Evolutionary conservation across 2,329 filamentous ascomycete genomes (phyloP), one percentile per base, ranked within the genome.

Genomic region (Pezicula rhizophila): DNA sequence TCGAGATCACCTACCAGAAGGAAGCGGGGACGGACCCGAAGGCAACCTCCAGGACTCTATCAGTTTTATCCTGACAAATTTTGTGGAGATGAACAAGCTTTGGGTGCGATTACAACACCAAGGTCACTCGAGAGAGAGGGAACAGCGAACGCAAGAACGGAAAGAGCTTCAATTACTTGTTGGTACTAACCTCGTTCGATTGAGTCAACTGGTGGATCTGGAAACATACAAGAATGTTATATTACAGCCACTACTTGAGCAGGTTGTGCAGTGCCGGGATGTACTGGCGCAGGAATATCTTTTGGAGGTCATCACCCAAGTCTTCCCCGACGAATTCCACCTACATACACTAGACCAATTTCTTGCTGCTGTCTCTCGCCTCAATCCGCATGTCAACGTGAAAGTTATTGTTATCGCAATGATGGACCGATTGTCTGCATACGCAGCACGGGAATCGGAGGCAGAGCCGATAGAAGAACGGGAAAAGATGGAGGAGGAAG

Each of bases 21-120:
- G 88, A 42, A 84, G 82, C 52, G 81, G 89, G 44, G 92, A 97
- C 51, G 93, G 93, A 0, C 90, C 92, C 2, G 91, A 97, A 67
- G 93, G 93, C 45, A 97, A 96, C 62, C 74, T 97, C 43, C 89
- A 95, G 67, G 93, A 99, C 70, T 96, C 91, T 33, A 96, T 99
- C 71, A 96, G 89, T 73, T 99, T 99, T 65, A 86, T 97, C 48
- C 73, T 99, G 64, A 99, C 93, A 52, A 99, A 99, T 63, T 99
- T 99, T 64, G 93, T 99, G 59, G 93, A 99, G 71, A 99, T 99
- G 93, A 99, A 99, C 73, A 99, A 99, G 77, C 78, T 99, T 31
- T 99, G 93, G 93, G 93, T 99, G 54, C 85, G 93, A 39, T 74
- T 97, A 64, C 93, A 99, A 67, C 93, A 99, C 68, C 93, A 99